Base-by-base conservation (phyloP, 2,329 filamentous ascomycete species). In the Domatiomyces globalis region DNA sequence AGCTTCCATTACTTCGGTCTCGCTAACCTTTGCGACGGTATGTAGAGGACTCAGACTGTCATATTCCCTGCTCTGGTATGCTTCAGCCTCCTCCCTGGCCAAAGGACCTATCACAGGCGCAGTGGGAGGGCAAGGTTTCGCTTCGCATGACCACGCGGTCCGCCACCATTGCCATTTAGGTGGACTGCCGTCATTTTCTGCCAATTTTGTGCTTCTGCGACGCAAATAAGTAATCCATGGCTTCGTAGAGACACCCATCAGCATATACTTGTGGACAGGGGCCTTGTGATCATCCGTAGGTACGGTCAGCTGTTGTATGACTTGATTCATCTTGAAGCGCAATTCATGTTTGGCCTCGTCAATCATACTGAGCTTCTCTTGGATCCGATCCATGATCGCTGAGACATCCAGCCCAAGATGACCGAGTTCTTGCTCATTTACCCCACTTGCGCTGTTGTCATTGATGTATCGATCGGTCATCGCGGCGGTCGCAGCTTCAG, bases 221-320 rank as follows among this genome's bases (percentile, higher is more conserved):
- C 78, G 67, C 15, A 82, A 63, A 58, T 81, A 82, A 33, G 73
- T 77, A 22, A 79, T 70, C 58, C 77, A 73, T 1, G 75, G 70
- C 47, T 74, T 71, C 2, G 78, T 81, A 39, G 76, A 76, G 4
- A 81, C 73, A 25, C 79, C 79, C 45, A 74, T 72, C 19, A 82
- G 69, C 1, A 72, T 73, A 60, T 81, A 81, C 48, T 70, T 73
- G 42, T 69, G 60, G 43, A 70, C 69, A 42, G 67, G 61, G 36
- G 69, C 62, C 10, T 67, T 62, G 12, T 63, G 63, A 36, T 70
- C 63, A 25, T 70, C 61, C 5, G 72, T 64, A 5, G 69, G 65
- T 15, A 69, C 67, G 6, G 73, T 76, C 54, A 76, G 69, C 20
- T 67, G 63, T 43, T 67, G 69, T 4, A 72, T 70, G 53, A 74